phyloP scores from a whole-genome alignment of 495 filamentous ascomycete species.

The Rhypophila decipiens region DNA sequence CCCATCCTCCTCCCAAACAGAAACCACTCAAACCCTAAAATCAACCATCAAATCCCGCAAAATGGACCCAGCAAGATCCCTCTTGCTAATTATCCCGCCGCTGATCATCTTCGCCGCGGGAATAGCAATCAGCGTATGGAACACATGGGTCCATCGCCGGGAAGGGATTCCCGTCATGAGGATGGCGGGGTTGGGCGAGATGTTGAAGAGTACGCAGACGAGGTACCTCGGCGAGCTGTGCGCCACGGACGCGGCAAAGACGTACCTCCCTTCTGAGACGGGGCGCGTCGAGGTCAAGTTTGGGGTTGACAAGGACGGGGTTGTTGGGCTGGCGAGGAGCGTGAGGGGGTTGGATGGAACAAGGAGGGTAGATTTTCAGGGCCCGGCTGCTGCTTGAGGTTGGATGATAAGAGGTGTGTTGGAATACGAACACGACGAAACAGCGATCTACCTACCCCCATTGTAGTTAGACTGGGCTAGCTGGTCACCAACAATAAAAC shows the following conservation, averaged over 20 bases:
- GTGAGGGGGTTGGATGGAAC: neutral
- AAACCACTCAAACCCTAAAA: slow-evolving; percentile 1
- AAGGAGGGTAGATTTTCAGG: slow-evolving; percentile 2
- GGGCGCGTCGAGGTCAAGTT: slow-evolving; percentile 12
- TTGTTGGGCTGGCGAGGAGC: slow-evolving; percentile 14
- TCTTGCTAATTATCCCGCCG: slow-evolving; percentile 16
- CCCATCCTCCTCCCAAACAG: neutral
- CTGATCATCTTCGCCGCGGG: slow-evolving; percentile 6
- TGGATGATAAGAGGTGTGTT: no score
- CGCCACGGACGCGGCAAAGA: slow-evolving; percentile 18
- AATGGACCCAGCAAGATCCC: slow-evolving; percentile 5
- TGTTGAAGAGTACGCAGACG: slow-evolving; percentile 24
- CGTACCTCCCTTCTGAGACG: slow-evolving; percentile 18
- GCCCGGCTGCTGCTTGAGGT: no score
- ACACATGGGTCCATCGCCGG: slow-evolving; percentile 1
- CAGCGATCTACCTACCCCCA: no score
- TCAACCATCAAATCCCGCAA: slow-evolving; percentile 2
- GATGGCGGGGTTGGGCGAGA: slow-evolving; percentile 7
- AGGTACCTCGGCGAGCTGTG: slow-evolving; percentile 13
- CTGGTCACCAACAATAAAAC: no score
- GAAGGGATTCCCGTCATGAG: slow-evolving; percentile 23
- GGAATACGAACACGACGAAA: no score
- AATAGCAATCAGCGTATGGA: slow-evolving; percentile 7
- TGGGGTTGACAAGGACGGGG: slow-evolving; percentile 16
- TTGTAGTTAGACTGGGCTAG: no score